A percentile compares a stretch with the other conserved stretches of the same genome.
Conservation (phyloP, 1,284 basidiomycete genomes). For the Sporisorium sorghi region DNA sequence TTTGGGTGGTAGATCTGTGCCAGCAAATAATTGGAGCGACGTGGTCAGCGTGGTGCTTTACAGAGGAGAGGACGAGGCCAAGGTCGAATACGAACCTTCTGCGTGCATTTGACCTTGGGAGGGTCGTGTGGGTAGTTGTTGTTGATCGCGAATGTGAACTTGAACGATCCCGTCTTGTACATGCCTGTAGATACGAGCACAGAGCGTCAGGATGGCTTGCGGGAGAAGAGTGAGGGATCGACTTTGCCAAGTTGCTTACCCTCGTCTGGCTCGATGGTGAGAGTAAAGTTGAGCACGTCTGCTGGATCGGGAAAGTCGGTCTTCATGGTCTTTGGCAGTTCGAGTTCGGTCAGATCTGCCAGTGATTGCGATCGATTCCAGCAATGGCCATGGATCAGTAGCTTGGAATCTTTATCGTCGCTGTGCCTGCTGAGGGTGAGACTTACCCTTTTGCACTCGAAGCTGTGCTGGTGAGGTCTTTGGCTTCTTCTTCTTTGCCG, state of each 20-base stretch:
- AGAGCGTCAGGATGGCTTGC: no score
- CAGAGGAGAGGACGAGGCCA: background rate
- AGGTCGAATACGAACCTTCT: conserved; percentile 79
- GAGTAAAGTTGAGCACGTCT: conserved; percentile 93
- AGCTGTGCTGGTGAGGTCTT: conserved; percentile 98
- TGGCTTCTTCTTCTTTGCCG: conserved; percentile 64
- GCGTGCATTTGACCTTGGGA: conserved; percentile 96
- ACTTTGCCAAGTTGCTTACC: conserved; percentile 73
- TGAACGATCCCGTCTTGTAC: conserved; percentile 94
- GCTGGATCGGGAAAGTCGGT: conserved; percentile 89
- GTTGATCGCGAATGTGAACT: conserved; percentile 94
- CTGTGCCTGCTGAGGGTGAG: background rate
- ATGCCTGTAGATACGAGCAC: conserved; percentile 78
- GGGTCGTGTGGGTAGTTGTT: conserved; percentile 99
- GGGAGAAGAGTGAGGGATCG: no score
- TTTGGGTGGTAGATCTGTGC: conserved; percentile 97
- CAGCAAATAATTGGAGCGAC: background rate
- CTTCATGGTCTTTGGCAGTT: conserved; percentile 94
- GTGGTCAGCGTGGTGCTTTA: background rate
- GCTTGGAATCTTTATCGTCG: background rate
- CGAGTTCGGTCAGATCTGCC: conserved; percentile 95
- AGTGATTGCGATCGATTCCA: background rate
- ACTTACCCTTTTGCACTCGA: conserved; percentile 94
- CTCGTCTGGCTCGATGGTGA: conserved; percentile 96
- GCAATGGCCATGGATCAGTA: background rate